Percentiles rank a stretch among this genome's conserved stretches.
Evolutionary conservation across 371 early-diverging fungal species (phyloP).

Genomic region (Actinomortierella wolfii): DNA sequence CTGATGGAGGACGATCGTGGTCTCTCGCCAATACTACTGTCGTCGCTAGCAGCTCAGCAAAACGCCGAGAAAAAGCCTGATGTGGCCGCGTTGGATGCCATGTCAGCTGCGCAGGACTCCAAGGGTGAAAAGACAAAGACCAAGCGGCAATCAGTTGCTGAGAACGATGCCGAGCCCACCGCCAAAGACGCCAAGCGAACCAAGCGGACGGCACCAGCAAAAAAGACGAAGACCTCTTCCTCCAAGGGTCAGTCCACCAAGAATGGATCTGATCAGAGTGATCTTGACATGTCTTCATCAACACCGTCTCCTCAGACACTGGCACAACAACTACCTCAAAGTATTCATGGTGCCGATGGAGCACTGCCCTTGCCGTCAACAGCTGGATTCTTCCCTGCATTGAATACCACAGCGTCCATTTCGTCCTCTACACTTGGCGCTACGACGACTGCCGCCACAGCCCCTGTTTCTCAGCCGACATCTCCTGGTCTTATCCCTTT

Average conservation of each 20-base stretch:
- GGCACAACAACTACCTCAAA: slow-evolving; percentile 18
- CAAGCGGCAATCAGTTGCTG: slow-evolving; percentile 40
- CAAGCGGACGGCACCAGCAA: slow-evolving; percentile 11
- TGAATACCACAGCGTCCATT: not conserved
- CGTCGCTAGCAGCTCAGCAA: slow-evolving; percentile 7
- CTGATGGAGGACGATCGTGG: slow-evolving; percentile 22
- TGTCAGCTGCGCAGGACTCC: not conserved
- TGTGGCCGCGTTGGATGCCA: too few relatives aligned
- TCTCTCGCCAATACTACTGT: slow-evolving; percentile 30
- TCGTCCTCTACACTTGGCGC: slow-evolving; percentile 26
- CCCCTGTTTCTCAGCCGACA: slow-evolving; percentile 13
- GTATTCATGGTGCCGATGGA: slow-evolving; percentile 5
- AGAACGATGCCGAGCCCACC: slow-evolving; percentile 23
- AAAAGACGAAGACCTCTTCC: slow-evolving; percentile 26
- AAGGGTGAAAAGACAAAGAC: slow-evolving; percentile 25
- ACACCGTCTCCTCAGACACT: slow-evolving; percentile 38
- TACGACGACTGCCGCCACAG: slow-evolving; percentile 13
- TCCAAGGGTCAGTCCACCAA: slow-evolving; percentile 21
- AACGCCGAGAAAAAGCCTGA: too few relatives aligned
- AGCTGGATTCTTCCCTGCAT: slow-evolving; percentile 31
- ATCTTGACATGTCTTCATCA: slow-evolving; percentile 39
- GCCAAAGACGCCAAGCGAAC: slow-evolving; percentile 1
- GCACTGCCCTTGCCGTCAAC: slow-evolving; percentile 19
- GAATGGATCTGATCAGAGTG: slow-evolving; percentile 38
- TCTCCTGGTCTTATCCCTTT: slow-evolving; percentile 25